Base-by-base conservation (phyloP, 1,139 yeast genomes). In the Blastobotrys persicus region DNA sequence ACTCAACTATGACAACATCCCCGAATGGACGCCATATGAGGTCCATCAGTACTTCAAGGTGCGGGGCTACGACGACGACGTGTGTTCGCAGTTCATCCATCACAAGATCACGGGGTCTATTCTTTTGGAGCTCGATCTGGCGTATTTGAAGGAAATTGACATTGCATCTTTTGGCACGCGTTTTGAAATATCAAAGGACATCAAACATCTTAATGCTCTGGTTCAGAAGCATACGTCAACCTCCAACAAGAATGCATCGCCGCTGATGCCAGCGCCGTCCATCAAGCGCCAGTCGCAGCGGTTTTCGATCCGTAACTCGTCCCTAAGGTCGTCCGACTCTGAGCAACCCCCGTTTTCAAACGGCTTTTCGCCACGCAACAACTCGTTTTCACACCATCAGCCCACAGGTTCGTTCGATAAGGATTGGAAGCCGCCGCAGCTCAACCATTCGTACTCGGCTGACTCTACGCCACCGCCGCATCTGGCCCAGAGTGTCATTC, bases 101-200 rank as follows among this genome's bases (percentile, higher is more conserved):
- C 98, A 92, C 69, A 88, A 89, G 61, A 88, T 92, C 52, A 84
- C 92, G 0, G 98, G 98, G 14, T 74, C 80, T 2, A 91, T 92
- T 46, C 70, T 92, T 46, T 74, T 92, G 49, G 96, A 91, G 65
- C 75, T 94, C 57, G 97, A 91, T 62, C 75, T 91, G 57, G 79
- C 88, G 1, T 87, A 87, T 61, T 75, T 92, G 61, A 92, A 92
- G 65, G 98, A 92, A 67, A 74, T 92, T 52, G 98, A 91, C 55
- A 92, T 92, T 47, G 78, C 82, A 49, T 87, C 96, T 2, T 92
- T 92, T 72, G 99, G 99, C 18, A 91, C 97, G 1, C 76, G 99
- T 53, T 92, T 89, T 69, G 96, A 91, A 67, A 80, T 94, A 40
- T 83, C 83, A 66, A 88, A 88, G 64, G 96, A 88, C 65, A 91